These are phyloP conservation scores for Solanum hybrid DNA, from an alignment of 305 asterid genomes.

Conservation along the genomic window DNA sequence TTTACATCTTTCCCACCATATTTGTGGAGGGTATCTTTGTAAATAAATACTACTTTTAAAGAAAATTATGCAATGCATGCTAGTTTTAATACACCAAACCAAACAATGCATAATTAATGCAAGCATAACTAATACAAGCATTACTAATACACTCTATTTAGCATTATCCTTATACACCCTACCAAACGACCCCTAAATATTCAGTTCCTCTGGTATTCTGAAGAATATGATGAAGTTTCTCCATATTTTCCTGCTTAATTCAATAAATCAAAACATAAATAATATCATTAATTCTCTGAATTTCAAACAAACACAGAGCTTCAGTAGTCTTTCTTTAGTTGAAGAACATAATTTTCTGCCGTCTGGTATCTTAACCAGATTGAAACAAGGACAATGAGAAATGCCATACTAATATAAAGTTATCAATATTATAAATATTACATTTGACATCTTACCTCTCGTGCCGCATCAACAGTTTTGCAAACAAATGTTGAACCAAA, in stretches of 20 bases:
- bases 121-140: background rate
- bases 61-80: background rate
- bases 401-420: background rate
- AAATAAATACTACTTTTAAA: background rate
- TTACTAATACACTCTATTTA: background rate
- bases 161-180: background rate
- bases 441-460: slow-evolving; percentile 44
- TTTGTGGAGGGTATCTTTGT: background rate
- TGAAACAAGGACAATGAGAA: background rate
- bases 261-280: background rate
- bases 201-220: background rate
- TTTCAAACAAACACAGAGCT: background rate
- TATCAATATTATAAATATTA: background rate
- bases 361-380: background rate
- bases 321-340: background rate
- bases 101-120: background rate
- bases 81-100: background rate
- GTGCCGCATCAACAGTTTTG: slow-evolving; percentile 73
- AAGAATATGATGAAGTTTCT: background rate
- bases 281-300: background rate
- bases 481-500: slow-evolving; percentile 96
- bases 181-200: background rate
- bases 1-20: background rate
- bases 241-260: background rate
- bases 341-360: background rate